phyloP scores from a whole-genome alignment of 768 basidiomycete species.

The Tubosaeta sp. region DNA sequence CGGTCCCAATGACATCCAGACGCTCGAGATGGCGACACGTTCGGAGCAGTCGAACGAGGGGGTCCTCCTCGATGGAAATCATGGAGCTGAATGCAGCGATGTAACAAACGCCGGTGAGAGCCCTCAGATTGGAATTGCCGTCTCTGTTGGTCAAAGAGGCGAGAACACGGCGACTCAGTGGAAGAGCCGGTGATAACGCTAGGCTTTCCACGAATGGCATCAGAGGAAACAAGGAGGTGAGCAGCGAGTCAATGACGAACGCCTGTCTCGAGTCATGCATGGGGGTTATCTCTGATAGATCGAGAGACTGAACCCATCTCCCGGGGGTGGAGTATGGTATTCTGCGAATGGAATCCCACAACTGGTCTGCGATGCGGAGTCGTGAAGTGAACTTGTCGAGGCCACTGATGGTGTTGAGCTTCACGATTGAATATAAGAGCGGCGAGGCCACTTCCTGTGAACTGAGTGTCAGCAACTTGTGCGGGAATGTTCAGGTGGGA shows the following conservation, averaged over 20 bases:
- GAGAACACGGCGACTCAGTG: slow-evolving; percentile 58
- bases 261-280: slow-evolving; percentile 41
- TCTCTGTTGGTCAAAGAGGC: slow-evolving; percentile 49
- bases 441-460: slow-evolving; percentile 63
- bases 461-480: slow-evolving; percentile 12
- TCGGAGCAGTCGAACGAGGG: slow-evolving; percentile 54
- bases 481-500: not conserved
- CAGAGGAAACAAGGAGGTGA: slow-evolving; percentile 62
- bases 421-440: slow-evolving; percentile 56
- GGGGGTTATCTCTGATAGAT: slow-evolving; percentile 56
- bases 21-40: slow-evolving; percentile 55
- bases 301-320: slow-evolving; percentile 76
- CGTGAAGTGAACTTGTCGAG: slow-evolving; percentile 57
- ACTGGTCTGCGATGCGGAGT: slow-evolving; percentile 60
- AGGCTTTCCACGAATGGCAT: slow-evolving; percentile 59
- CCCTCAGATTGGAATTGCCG: slow-evolving; percentile 44
- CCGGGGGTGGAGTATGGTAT: slow-evolving; percentile 87
- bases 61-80: slow-evolving; percentile 39
- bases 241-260: slow-evolving; percentile 55
- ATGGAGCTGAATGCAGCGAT: slow-evolving; percentile 30
- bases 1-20: slow-evolving; percentile 60
- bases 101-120: slow-evolving; percentile 56
- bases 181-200: slow-evolving; percentile 50
- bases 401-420: slow-evolving; percentile 37
- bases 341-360: slow-evolving; percentile 86